These are phyloP conservation scores for Euphorbia pulcherrima DNA, from an alignment of 345 rosid species.

Conservation along the genomic window DNA sequence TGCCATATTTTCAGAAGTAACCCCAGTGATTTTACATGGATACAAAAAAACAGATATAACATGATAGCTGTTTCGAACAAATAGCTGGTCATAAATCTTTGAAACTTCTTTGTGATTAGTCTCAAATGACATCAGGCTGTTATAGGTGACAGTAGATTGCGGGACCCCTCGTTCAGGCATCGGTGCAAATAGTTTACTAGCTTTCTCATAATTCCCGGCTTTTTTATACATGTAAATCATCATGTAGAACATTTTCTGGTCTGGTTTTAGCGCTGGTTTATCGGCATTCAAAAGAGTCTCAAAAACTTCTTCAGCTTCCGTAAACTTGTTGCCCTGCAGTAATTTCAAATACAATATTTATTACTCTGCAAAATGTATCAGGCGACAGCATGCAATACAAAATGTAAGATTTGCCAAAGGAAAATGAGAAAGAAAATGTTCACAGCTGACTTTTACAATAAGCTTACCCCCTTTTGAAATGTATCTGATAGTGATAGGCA, in stretches of 20 bases:
- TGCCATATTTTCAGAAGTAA: neutral
- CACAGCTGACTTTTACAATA: neutral
- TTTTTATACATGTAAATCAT: constrained; percentile 92
- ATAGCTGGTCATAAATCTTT: constrained; percentile 88
- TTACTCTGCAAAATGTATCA: constrained; percentile 5
- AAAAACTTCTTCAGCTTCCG: constrained; percentile 81
- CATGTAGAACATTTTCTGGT: constrained; percentile 93
- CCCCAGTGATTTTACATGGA: too few species aligned
- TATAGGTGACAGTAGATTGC: constrained; percentile 75
- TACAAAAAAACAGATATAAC: constrained; percentile 1
- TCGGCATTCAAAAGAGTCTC: constrained; percentile 65
- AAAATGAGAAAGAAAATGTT: neutral
- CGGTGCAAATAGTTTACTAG: constrained; percentile 61
- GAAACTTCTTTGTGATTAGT: constrained; percentile 92
- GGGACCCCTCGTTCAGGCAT: constrained; percentile 72
- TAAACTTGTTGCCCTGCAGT: constrained; percentile 69
- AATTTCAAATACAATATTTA: constrained; percentile 9
- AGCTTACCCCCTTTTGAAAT: neutral
- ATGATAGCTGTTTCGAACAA: neutral
- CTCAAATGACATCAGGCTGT: constrained; percentile 92
- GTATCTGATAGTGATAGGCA: neutral
- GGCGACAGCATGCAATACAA: constrained; percentile 4
- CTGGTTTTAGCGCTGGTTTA: constrained; percentile 69
- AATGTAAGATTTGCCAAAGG: neutral
- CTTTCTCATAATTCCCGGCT: constrained; percentile 78